A percentile compares a stretch with the other conserved stretches of the same genome.
Evolutionary conservation across 2,329 filamentous ascomycete genomes (phyloP).

Genomic region (Penicillium sp.): DNA sequence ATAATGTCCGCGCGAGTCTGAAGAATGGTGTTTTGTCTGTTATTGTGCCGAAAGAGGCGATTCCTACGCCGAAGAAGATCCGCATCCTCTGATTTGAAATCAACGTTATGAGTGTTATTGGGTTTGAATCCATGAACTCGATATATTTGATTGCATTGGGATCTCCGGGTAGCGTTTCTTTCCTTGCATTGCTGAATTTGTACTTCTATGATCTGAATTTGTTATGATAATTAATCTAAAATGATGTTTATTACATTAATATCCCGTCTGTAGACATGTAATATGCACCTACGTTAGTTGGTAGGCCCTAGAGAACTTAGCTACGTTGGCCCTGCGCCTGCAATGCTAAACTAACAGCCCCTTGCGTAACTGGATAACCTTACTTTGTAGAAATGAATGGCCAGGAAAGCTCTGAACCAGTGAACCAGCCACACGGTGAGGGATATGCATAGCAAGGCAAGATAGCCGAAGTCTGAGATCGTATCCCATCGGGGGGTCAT

Average conservation of each 20-base stretch:
- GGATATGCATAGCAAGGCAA: not conserved
- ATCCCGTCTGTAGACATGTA: slow-evolving; percentile 2
- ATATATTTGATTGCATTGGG: slow-evolving; percentile 8
- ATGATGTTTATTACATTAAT: not conserved
- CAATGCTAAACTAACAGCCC: not conserved
- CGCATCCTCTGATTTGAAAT: slow-evolving; percentile 48
- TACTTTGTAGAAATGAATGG: not conserved
- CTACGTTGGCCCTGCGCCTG: not conserved
- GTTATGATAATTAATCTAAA: not conserved
- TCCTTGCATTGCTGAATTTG: not conserved
- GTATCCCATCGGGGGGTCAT: not conserved
- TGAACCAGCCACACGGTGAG: not conserved
- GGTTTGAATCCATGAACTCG: not conserved
- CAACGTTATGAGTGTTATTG: not conserved
- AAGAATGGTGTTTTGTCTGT: slow-evolving; percentile 60
- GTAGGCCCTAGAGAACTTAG: not conserved
- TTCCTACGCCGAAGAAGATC: slow-evolving; percentile 53
- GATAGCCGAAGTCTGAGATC: not conserved
- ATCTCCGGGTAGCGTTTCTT: not conserved
- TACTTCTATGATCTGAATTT: not conserved
- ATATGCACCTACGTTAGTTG: not conserved
- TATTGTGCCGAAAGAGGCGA: slow-evolving; percentile 55
- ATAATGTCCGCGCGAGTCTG: slow-evolving; percentile 57
- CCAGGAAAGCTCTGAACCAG: not conserved
- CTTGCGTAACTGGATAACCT: slow-evolving; percentile 2